phyloP scores from a whole-genome alignment of 352 stramenopile genomes.

The Pythium aphanidermatum region DNA sequence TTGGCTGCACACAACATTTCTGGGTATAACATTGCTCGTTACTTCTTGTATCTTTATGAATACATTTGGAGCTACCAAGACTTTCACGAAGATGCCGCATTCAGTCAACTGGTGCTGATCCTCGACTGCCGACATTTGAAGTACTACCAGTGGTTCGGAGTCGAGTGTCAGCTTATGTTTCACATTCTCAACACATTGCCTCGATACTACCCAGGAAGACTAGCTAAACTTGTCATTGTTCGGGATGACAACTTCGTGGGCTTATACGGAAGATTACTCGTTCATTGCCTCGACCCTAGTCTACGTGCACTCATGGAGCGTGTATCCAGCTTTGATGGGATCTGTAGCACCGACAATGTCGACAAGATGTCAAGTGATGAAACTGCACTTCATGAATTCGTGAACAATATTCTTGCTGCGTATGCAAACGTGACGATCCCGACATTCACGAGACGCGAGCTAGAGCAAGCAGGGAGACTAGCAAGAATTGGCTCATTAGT shows the following conservation, averaged over 20 bases:
- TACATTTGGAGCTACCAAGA: constrained; percentile 45
- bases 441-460: constrained; percentile 26
- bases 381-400: constrained; percentile 22
- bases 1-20: constrained; percentile 25
- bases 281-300: constrained; percentile 1
- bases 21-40: constrained; percentile 23
- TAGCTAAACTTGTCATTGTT: constrained; percentile 20
- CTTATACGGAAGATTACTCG: constrained; percentile 5
- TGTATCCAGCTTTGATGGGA: neutral
- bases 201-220: constrained; percentile 21
- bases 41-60: constrained; percentile 41
- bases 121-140: constrained; percentile 25
- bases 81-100: constrained; percentile 16
- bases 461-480: constrained; percentile 26
- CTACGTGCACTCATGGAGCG: constrained; percentile 4
- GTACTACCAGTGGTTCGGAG: constrained; percentile 23
- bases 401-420: constrained; percentile 20
- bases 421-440: constrained; percentile 26
- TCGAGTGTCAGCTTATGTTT: constrained; percentile 21
- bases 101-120: constrained; percentile 27
- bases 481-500: constrained; percentile 21
- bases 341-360: neutral
- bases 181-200: constrained; percentile 19
- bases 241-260: constrained; percentile 15
- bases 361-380: constrained; percentile 15